Conservation (phyloP, 2,329 filamentous ascomycete species). For the Fusarium sp. region DNA sequence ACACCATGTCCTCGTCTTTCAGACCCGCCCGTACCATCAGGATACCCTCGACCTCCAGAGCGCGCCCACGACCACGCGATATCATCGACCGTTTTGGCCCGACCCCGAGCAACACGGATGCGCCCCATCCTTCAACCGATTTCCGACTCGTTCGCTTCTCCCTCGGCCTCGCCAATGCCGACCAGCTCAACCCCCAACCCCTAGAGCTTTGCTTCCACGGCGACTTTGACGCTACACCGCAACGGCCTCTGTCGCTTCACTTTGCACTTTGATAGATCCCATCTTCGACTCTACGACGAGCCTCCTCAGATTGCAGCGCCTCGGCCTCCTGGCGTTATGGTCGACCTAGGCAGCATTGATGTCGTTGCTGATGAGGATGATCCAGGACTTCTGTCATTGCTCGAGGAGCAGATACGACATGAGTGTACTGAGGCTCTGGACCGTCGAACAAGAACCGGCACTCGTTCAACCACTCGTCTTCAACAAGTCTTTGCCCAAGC, state of each 20-base stretch:
- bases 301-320: not conserved
- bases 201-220: conserved; percentile 9
- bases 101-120: not conserved
- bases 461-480: not conserved
- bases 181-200: not conserved
- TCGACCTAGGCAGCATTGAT: conserved; percentile 1
- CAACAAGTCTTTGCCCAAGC: not conserved
- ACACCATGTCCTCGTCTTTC: not conserved
- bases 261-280: not conserved
- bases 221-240: not conserved
- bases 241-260: conserved; percentile 1
- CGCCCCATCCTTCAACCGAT: not conserved
- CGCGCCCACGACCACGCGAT: not conserved
- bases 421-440: not conserved
- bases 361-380: not conserved
- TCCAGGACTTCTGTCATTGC: not conserved
- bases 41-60: not conserved
- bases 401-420: conserved; percentile 2
- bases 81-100: not conserved
- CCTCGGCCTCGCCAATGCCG: conserved; percentile 1
- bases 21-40: not conserved
- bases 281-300: not conserved
- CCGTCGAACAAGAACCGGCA: not conserved
- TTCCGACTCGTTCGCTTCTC: conserved; percentile 2
- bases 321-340: conserved; percentile 1